A percentile compares a stretch with the other conserved stretches of the same genome.
phyloP scores from a whole-genome alignment of 345 rosid genomes.

The Gossypium mustelinum region DNA sequence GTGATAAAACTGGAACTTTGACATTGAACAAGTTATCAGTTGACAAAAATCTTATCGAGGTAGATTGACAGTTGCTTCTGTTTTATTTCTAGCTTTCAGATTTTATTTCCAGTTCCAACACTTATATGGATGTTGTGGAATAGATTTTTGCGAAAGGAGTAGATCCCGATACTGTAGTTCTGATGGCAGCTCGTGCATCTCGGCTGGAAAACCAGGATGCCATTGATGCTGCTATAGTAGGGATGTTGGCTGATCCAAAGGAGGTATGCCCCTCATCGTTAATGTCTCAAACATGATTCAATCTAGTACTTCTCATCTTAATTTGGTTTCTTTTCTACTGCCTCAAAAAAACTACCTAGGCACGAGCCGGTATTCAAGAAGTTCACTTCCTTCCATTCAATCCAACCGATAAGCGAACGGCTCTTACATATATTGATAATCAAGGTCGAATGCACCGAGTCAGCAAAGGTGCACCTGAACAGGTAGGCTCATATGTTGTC shows the following conservation, averaged over 20 bases:
- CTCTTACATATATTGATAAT: slow-evolving; percentile 47
- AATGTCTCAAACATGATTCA: not conserved
- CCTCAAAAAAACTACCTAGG: slow-evolving; percentile 30
- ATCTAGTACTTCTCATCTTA: not conserved
- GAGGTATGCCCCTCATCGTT: slow-evolving; percentile 34
- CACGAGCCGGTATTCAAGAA: slow-evolving; percentile 55
- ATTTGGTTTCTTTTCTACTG: slow-evolving; percentile 13
- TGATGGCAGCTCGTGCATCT: slow-evolving; percentile 68
- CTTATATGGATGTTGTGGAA: slow-evolving; percentile 4
- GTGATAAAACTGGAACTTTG: slow-evolving; percentile 65
- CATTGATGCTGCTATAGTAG: slow-evolving; percentile 58
- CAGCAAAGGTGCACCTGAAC: slow-evolving; percentile 72
- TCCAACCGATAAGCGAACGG: slow-evolving; percentile 62
- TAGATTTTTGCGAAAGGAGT: slow-evolving; percentile 53
- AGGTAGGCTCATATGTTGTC: slow-evolving; percentile 29
- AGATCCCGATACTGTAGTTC: slow-evolving; percentile 40
- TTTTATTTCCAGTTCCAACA: not conserved
- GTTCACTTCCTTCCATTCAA: slow-evolving; percentile 63
- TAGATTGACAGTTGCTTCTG: slow-evolving; percentile 13
- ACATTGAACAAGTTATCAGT: slow-evolving; percentile 61
- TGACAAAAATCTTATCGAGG: slow-evolving; percentile 64
- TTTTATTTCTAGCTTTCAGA: not conserved
- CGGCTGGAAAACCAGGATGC: slow-evolving; percentile 65
- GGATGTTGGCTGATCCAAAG: slow-evolving; percentile 64
- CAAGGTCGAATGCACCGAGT: slow-evolving; percentile 57